These are phyloP conservation scores for Rhododendron kiyosumense DNA, from an alignment of 148 eudicot genomes.

Conservation along the genomic window DNA sequence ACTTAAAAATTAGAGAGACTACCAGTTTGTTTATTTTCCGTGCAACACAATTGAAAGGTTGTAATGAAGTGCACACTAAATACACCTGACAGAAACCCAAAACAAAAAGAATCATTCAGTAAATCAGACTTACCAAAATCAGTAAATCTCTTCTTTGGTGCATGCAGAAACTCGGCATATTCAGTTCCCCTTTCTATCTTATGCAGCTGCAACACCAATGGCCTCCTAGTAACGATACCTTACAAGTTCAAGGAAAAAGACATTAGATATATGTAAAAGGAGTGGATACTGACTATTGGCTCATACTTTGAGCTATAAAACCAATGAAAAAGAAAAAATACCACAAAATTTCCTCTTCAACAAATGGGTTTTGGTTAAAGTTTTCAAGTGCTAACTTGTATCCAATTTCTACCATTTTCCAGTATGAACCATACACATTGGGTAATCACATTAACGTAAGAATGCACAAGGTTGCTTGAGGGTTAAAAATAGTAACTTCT, in stretches of 20 bases:
- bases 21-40: neutral
- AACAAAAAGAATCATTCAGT: neutral
- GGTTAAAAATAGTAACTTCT: neutral
- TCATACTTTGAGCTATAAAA: neutral
- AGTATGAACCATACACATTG: neutral
- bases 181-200: constrained; percentile 74
- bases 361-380: neutral
- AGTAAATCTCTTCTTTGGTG: constrained; percentile 58
- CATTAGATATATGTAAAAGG: neutral
- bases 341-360: neutral
- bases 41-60: neutral
- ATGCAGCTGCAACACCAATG: constrained; percentile 92
- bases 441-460: neutral
- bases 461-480: neutral
- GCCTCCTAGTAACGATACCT: constrained; percentile 98
- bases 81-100: neutral
- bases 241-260: constrained; percentile 4
- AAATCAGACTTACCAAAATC: constrained; percentile 66
- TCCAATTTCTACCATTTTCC: neutral
- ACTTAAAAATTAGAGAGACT: neutral
- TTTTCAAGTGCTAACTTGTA: neutral
- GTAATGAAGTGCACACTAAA: neutral
- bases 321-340: neutral
- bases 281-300: neutral
- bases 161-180: constrained; percentile 96